A percentile compares a stretch with the other conserved stretches of the same genome.
Conservation (phyloP, 768 basidiomycete genomes). For the Sarcodon sp. region DNA sequence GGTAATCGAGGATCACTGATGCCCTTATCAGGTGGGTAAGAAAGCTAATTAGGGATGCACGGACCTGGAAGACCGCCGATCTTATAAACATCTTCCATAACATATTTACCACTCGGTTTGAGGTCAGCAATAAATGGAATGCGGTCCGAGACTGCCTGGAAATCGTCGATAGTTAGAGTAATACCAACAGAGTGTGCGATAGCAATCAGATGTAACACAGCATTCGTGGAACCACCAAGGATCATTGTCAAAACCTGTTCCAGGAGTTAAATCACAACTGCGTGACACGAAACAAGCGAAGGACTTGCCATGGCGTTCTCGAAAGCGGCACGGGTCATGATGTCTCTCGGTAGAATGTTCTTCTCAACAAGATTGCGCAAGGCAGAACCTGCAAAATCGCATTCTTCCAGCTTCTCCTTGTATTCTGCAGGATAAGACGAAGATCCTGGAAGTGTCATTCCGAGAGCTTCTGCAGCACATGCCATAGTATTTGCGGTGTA, state of each 20-base stretch:
- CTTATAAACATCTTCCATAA: conserved; percentile 95
- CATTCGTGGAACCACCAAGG: conserved; percentile 95
- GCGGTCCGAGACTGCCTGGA: conserved; percentile 87
- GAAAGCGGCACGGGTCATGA: conserved; percentile 94
- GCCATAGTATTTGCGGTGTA: conserved; percentile 99
- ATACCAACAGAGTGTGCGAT: conserved; percentile 95
- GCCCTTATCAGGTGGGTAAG: too few species aligned
- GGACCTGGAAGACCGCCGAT: conserved; percentile 93
- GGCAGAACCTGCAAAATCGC: conserved; percentile 62
- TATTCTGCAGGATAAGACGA: conserved; percentile 94
- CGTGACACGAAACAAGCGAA: background rate
- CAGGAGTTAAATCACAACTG: conserved; percentile 2
- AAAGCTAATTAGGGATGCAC: conserved; percentile 13
- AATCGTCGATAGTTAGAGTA: conserved; percentile 79
- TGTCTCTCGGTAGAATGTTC: conserved; percentile 87
- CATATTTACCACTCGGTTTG: conserved; percentile 95
- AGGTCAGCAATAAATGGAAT: conserved; percentile 93
- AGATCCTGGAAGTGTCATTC: conserved; percentile 96
- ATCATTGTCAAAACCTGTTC: conserved; percentile 87
- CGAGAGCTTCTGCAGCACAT: conserved; percentile 86
- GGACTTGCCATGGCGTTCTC: conserved; percentile 81
- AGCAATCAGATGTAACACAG: conserved; percentile 92
- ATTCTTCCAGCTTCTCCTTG: conserved; percentile 78
- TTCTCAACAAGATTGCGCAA: conserved; percentile 84
- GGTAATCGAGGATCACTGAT: conserved; percentile 72